Percentiles rank a stretch among this genome's conserved stretches.
Conservation (phyloP, 192 early-diverging fungal species). For the Chytriomyces sp. region DNA sequence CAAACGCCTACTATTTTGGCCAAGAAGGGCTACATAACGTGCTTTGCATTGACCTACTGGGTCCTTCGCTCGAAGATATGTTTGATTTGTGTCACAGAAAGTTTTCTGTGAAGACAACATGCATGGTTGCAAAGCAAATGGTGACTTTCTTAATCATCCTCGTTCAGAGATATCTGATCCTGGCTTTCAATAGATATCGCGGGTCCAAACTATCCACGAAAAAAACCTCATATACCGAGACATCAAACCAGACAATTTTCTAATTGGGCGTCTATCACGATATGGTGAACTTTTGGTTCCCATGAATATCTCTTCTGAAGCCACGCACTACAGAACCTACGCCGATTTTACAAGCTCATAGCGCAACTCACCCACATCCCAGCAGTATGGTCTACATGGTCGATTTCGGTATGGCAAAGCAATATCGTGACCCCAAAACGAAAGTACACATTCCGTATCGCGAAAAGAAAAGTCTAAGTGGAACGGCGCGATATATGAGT, state of each 20-base stretch:
- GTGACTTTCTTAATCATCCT: slow-evolving; percentile 42
- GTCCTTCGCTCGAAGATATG: slow-evolving; percentile 89
- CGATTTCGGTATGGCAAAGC: slow-evolving; percentile 64
- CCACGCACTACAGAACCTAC: slow-evolving; percentile 21
- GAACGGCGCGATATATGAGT: slow-evolving; percentile 62
- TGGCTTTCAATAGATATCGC: slow-evolving; percentile 65
- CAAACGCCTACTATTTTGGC: slow-evolving; percentile 89
- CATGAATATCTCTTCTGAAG: slow-evolving; percentile 20
- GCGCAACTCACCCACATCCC: slow-evolving; percentile 64
- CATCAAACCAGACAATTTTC: slow-evolving; percentile 98
- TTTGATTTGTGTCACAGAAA: slow-evolving; percentile 92
- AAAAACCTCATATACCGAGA: slow-evolving; percentile 95
- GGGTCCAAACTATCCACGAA: slow-evolving; percentile 91
- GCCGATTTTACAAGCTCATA: slow-evolving; percentile 23
- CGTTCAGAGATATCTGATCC: neutral
- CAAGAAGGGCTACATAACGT: slow-evolving; percentile 94
- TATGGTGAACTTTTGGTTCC: slow-evolving; percentile 42
- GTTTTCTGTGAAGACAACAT: slow-evolving; percentile 88
- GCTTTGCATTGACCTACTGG: slow-evolving; percentile 90
- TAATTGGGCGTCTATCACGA: slow-evolving; percentile 77
- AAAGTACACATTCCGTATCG: slow-evolving; percentile 63
- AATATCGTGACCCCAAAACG: slow-evolving; percentile 63
- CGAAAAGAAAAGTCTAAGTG: slow-evolving; percentile 64
- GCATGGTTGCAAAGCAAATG: slow-evolving; percentile 93
- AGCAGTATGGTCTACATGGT: slow-evolving; percentile 62